A percentile compares a stretch with the other conserved stretches of the same genome.
Evolutionary conservation across 768 basidiomycete species (phyloP).

Genomic region (Piloderma croceum): DNA sequence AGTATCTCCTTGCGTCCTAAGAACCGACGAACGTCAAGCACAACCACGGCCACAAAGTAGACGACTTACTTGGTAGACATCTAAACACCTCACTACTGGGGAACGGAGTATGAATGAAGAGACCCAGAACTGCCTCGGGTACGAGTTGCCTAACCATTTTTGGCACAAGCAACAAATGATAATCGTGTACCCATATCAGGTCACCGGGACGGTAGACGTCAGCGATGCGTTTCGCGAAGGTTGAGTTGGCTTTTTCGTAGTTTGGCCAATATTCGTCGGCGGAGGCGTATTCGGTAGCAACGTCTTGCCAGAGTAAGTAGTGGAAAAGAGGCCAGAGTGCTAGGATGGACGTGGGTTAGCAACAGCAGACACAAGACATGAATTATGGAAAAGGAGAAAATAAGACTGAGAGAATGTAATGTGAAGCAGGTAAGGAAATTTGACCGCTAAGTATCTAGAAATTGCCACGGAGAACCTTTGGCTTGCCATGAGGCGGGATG

Average conservation of each 20-base stretch:
- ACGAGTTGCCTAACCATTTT: conserved; percentile 72
- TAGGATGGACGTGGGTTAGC: conserved; percentile 25
- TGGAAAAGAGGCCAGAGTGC: conserved; percentile 98
- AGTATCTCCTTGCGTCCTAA: conserved; percentile 85
- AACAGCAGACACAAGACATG: not conserved
- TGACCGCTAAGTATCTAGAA: too few relatives aligned
- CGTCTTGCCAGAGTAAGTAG: conserved; percentile 97
- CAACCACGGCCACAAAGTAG: conserved; percentile 1
- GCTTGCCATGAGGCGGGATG: too few relatives aligned
- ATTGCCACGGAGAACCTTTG: too few relatives aligned
- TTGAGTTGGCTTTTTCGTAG: conserved; percentile 78
- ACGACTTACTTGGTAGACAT: conserved; percentile 74
- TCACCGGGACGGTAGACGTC: conserved; percentile 84
- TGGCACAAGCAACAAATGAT: conserved; percentile 90
- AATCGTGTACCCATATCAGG: conserved; percentile 91
- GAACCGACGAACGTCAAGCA: not conserved
- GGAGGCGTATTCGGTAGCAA: conserved; percentile 80
- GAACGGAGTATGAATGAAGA: conserved; percentile 98
- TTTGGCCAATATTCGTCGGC: conserved; percentile 80
- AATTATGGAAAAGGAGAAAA: not conserved
- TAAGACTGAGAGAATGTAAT: too few relatives aligned
- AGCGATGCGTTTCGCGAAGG: conserved; percentile 71
- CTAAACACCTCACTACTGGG: conserved; percentile 95
- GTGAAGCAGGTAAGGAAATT: too few relatives aligned
- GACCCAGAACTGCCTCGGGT: conserved; percentile 68